Conservation (phyloP, 2,329 filamentous ascomycete species). For the Coniochaeta hoffmannii region DNA sequence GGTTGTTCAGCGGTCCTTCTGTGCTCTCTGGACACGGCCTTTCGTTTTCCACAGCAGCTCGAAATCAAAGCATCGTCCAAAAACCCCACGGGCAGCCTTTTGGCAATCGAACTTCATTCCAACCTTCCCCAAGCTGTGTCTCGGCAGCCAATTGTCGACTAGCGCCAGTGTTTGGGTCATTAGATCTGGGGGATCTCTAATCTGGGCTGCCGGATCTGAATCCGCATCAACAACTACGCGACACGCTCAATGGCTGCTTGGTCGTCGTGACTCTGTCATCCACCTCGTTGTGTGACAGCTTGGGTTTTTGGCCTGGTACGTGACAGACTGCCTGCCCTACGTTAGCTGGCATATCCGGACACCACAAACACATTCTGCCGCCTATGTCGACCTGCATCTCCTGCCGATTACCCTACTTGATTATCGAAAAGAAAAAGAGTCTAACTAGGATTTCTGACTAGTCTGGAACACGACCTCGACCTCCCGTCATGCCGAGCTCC, state of each 20-base stretch:
- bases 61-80: neutral
- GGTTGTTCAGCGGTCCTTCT: neutral
- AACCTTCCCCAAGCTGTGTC: neutral
- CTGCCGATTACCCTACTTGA: neutral
- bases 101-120: neutral
- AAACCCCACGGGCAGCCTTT: neutral
- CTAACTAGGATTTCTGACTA: neutral
- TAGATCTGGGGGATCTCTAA: neutral
- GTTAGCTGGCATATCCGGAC: neutral
- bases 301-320: neutral
- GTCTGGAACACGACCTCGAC: neutral
- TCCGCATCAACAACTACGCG: neutral
- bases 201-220: neutral
- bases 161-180: neutral
- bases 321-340: neutral
- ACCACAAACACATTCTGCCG: neutral
- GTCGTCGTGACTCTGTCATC: constrained; percentile 2
- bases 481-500: constrained; percentile 11
- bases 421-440: neutral
- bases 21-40: neutral
- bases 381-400: neutral
- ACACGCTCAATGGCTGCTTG: constrained; percentile 3
- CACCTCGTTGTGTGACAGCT: constrained; percentile 1
- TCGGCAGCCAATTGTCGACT: neutral
- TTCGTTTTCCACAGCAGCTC: neutral